Base-by-base conservation (phyloP, 1,284 basidiomycete species). In the Ceratobasidium sp. region DNA sequence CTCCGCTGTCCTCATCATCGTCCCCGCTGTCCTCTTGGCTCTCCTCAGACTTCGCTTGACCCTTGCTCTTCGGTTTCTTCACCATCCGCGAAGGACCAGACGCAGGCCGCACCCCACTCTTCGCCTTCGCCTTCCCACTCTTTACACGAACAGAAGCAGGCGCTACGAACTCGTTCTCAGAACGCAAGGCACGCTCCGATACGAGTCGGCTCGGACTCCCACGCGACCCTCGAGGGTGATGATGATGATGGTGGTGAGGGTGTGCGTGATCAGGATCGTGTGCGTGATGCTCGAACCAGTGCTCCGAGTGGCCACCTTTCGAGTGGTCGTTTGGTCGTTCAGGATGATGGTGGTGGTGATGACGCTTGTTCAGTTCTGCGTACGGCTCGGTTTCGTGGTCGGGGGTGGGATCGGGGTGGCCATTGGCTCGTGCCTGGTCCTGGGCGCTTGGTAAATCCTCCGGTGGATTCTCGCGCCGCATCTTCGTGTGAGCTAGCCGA, bases 261-360 rank as follows among this genome's bases (percentile, higher is more conserved):
- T 50, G 31, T 22, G 24, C 17, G 19, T 54, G 31, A 24, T 54
- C 11, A 33, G 24, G 27, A 14, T 27, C 48, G 5, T 53, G 29
- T 14, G 17, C 7, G 27, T 53, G 64, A 22, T 66, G 64, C 15
- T 66, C 50, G 51, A 53, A 44, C 64, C 64, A 66, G 33, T 66
- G 64, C 22, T 54, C 27, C 27, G 64, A 66, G 50, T 36, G 64
- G 15, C 64, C 50, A 4, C 64, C 64, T 27, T 62, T 45, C 9
- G 62, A 64, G 1, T 45, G n/a, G 24, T 64, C 62, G 27, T 48
- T 24, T 22, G 45, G 62, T 41, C 44, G 36, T 53, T 29, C 51
- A 22, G 11, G n/a, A 53, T 19, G 59, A 5, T 62, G 41, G n/a
- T 62, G 59, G 22, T 15, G 41, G 11, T 41, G n/a, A 22, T 41